phyloP scores from a whole-genome alignment of 352 stramenopile species.

The Pythium angustatum region DNA sequence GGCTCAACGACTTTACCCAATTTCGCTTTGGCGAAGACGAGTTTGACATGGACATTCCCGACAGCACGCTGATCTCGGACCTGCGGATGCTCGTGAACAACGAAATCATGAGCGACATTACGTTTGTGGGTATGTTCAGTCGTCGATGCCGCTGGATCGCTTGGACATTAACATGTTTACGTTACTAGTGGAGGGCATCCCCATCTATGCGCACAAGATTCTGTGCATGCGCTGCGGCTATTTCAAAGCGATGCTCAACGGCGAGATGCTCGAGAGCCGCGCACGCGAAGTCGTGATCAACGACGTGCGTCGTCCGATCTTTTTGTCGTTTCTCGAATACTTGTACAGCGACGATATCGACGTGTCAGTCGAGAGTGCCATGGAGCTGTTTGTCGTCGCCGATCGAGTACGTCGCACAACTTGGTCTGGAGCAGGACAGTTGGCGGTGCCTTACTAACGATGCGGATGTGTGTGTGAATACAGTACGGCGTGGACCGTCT shows the following conservation, averaged over 20 bases:
- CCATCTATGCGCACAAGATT: slow-evolving; percentile 90
- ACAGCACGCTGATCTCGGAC: slow-evolving; percentile 77
- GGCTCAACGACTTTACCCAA: slow-evolving; percentile 95
- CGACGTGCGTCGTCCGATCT: slow-evolving; percentile 90
- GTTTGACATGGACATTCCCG: slow-evolving; percentile 84
- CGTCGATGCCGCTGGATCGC: too few species aligned
- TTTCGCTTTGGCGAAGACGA: slow-evolving; percentile 86
- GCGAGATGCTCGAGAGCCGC: slow-evolving; percentile 91
- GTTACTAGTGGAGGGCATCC: slow-evolving; percentile 88
- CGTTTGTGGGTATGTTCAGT: slow-evolving; percentile 67
- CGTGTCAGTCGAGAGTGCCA: slow-evolving; percentile 89
- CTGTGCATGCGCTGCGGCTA: slow-evolving; percentile 94
- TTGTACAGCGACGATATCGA: slow-evolving; percentile 96
- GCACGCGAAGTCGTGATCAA: slow-evolving; percentile 91
- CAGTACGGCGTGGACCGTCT: slow-evolving; percentile 87
- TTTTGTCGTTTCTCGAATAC: slow-evolving; percentile 95
- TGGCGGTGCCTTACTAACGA: not conserved
- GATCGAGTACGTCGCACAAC: slow-evolving; percentile 58
- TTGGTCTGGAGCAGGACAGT: not conserved
- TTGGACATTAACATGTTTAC: too few species aligned
- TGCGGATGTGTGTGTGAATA: not conserved
- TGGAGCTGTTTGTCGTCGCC: slow-evolving; percentile 94
- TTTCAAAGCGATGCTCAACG: slow-evolving; percentile 91
- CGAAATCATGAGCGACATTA: slow-evolving; percentile 88
- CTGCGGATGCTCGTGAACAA: slow-evolving; percentile 79